These are phyloP conservation scores for Aspergillus awamori DNA, from an alignment of 2,329 filamentous ascomycete genomes.

Conservation along the genomic window DNA sequence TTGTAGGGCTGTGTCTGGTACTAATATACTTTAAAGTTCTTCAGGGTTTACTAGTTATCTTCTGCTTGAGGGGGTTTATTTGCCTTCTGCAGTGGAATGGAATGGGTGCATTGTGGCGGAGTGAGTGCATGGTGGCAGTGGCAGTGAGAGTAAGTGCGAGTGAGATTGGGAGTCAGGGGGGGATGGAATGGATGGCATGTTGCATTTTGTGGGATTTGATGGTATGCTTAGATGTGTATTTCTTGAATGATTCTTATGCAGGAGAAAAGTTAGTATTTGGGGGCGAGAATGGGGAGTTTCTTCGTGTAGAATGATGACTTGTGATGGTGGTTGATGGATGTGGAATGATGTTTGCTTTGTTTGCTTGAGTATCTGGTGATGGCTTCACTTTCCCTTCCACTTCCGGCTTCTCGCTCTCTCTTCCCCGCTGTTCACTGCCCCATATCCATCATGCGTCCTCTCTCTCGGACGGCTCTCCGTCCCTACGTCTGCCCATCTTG, in stretches of 20 bases:
- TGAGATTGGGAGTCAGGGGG: not conserved
- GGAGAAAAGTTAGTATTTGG: not conserved
- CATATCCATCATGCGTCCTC: conserved; percentile 37
- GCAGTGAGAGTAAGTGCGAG: not conserved
- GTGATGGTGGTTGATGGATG: not conserved
- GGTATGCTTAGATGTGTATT: not conserved
- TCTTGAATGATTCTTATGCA: too few species aligned
- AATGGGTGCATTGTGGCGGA: conserved; percentile 5
- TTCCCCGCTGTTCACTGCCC: conserved; percentile 9
- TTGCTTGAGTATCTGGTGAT: conserved; percentile 1
- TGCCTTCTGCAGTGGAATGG: not conserved
- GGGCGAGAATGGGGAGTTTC: not conserved
- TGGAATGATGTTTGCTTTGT: conserved; percentile 8
- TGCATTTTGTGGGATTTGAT: not conserved
- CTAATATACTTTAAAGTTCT: too few species aligned
- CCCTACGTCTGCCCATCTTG: conserved; percentile 48
- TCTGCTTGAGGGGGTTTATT: not conserved
- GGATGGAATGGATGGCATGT: not conserved
- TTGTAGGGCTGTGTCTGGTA: not conserved
- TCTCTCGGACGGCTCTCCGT: conserved; percentile 35
- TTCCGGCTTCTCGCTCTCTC: conserved; percentile 2
- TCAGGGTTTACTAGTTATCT: too few species aligned
- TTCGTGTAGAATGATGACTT: not conserved
- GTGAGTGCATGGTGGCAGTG: conserved; percentile 6
- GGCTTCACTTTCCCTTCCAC: conserved; percentile 23